phyloP scores from a whole-genome alignment of 2,329 filamentous ascomycete species.

The Leptographium radiaticola region DNA sequence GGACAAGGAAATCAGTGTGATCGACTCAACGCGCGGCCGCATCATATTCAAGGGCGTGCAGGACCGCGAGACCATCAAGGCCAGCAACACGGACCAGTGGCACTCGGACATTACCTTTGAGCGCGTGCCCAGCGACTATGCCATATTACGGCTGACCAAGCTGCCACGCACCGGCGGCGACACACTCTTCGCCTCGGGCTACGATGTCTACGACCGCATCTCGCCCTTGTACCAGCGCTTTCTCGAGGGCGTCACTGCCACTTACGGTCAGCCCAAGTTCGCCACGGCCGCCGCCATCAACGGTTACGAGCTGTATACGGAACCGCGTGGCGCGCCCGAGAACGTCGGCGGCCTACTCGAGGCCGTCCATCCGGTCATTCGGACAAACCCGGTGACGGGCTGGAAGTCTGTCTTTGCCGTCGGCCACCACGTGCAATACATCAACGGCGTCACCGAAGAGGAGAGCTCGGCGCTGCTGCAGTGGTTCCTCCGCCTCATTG shows the following conservation, averaged over 20 bases:
- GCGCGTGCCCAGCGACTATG: slow-evolving; percentile 31
- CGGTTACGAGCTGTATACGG: slow-evolving; percentile 20
- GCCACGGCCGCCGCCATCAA: slow-evolving; percentile 20
- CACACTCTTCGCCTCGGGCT: not conserved
- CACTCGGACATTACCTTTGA: slow-evolving; percentile 38
- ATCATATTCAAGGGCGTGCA: not conserved
- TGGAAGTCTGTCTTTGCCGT: slow-evolving; percentile 21
- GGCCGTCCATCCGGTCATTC: slow-evolving; percentile 11
- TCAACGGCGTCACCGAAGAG: slow-evolving; percentile 20
- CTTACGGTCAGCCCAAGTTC: slow-evolving; percentile 20
- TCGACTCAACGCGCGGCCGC: slow-evolving; percentile 22
- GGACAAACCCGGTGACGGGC: slow-evolving; percentile 19
- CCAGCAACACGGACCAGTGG: slow-evolving; percentile 19
- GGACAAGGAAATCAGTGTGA: slow-evolving; percentile 32
- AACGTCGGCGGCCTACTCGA: slow-evolving; percentile 11
- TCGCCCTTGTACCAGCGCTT: slow-evolving; percentile 9
- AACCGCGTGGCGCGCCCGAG: slow-evolving; percentile 16
- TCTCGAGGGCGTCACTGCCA: slow-evolving; percentile 16
- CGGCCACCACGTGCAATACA: slow-evolving; percentile 16
- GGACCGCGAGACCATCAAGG: slow-evolving; percentile 3
- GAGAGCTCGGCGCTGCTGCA: slow-evolving; percentile 29
- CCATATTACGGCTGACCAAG: slow-evolving; percentile 27
- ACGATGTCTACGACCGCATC: no score
- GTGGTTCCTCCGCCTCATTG: slow-evolving; percentile 37
- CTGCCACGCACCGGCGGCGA: slow-evolving; percentile 31